Base-by-base conservation (phyloP, 1,284 basidiomycete species). In the Ceratobasidium sp. region DNA sequence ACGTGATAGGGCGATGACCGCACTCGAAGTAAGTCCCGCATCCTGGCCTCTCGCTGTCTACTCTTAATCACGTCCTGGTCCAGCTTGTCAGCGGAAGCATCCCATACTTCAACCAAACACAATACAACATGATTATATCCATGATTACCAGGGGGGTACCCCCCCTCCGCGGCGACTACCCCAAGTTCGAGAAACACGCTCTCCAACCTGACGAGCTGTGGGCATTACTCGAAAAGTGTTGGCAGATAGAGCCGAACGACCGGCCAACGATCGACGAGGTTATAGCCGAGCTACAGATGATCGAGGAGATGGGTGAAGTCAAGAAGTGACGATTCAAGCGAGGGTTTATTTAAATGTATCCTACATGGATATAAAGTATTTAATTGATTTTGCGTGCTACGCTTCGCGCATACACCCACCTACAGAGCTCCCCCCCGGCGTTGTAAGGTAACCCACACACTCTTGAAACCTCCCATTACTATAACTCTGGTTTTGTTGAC, bases 1-100 rank as follows among this genome's bases (percentile, higher is more conserved):
- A 57, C 27, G n/a, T 57, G 3, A 17, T 57, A 57, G 54, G 66
- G 63, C 47, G 6, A 65, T 65, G 63, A 19, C 63, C 3, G 45
- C 63, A 8, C 45, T 65, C 44, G 63, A 65, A 45, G 63, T 65
- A 36, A 11, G 50, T 17, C 24, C 3, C 19, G 19, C 24, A 19
- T 24, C 6, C 17, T 24, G 3, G 6, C 50, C 15, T n/a, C n/a
- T 48, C 45, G n/a, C 45, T 24, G 50, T n/a, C 15, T 19, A 7
- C 4, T 4, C 17, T 24, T 4, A 24, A 51, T 24, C 15, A 51
- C 50, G 50, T 41, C 24, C n/a, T 2, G 8, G 5, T 51, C 17
- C 15, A 51, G 50, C 50, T 51, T 17, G 50, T 51, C 24, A 51
- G 50, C 15, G 50, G 50, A 4, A n/a, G 6, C 5, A 17, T 51